phyloP scores from a whole-genome alignment of 75 land plant genomes.

The Pinus tabuliformis region DNA sequence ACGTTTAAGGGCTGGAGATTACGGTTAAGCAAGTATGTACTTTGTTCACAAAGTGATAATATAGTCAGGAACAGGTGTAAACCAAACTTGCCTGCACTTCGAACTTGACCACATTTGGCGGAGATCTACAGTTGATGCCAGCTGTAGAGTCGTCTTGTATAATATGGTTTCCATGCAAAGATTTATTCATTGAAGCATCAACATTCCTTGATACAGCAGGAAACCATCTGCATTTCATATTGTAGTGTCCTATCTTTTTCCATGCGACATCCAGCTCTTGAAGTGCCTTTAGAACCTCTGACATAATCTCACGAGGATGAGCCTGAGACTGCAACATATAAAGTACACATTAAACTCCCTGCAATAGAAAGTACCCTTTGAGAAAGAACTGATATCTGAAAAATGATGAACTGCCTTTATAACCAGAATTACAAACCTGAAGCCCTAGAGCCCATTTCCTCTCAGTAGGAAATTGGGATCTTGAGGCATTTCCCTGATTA shows the following conservation, averaged over 20 bases:
- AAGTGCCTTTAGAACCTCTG: conserved; percentile 72
- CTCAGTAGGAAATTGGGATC: conserved; percentile 31
- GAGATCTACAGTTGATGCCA: conserved; percentile 14
- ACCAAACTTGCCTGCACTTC: conserved; percentile 73
- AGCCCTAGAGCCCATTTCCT: conserved; percentile 65
- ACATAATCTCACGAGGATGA: conserved; percentile 93
- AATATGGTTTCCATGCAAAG: conserved; percentile 19
- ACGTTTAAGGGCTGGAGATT: neutral
- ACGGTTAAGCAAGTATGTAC: neutral
- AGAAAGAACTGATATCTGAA: neutral
- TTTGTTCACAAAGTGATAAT: neutral
- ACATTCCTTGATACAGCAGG: conserved; percentile 28
- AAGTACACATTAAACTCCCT: neutral
- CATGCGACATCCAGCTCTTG: conserved; percentile 86
- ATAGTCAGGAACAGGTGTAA: neutral
- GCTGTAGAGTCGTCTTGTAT: conserved; percentile 22
- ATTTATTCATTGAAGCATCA: conserved; percentile 17
- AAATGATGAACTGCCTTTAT: neutral
- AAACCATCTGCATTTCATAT: conserved; percentile 89
- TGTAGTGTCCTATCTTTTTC: conserved; percentile 91
- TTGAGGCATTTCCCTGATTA: conserved; percentile 15
- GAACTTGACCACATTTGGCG: conserved; percentile 66
- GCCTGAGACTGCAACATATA: conserved; percentile 66
- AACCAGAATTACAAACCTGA: conserved; percentile 22
- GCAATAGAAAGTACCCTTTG: neutral